Conservation (phyloP, 495 filamentous ascomycete species). For the Penicillium riverlandense region DNA sequence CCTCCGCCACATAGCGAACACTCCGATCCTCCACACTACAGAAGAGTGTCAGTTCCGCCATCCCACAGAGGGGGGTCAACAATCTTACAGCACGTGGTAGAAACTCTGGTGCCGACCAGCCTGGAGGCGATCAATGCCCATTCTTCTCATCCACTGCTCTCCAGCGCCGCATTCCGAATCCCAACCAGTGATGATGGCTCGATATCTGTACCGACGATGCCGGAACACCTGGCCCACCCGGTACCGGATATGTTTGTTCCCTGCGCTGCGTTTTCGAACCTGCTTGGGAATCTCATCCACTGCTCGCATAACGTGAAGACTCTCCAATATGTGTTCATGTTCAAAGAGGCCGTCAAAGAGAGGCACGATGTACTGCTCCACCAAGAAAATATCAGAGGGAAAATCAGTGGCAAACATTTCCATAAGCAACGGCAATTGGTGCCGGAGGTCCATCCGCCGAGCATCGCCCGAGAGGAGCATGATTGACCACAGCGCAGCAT, state of each 20-base stretch:
- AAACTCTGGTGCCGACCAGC: conserved; percentile 68
- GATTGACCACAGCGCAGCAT: conserved; percentile 72
- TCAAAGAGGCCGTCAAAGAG: conserved; percentile 39
- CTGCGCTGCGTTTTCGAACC: conserved; percentile 34
- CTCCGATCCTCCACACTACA: conserved; percentile 61
- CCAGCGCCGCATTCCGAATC: conserved; percentile 49
- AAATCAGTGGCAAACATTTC: conserved; percentile 58
- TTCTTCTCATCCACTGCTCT: conserved; percentile 51
- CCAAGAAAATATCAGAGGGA: conserved; percentile 54
- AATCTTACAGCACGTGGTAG: conserved; percentile 74
- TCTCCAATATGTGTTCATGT: conserved; percentile 40
- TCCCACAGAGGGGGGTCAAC: background rate
- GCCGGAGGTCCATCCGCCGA: conserved; percentile 46
- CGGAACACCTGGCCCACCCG: conserved; percentile 77
- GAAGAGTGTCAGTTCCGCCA: conserved; percentile 1
- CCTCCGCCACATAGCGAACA: conserved; percentile 75
- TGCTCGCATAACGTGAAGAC: conserved; percentile 50
- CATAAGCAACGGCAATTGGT: conserved; percentile 60
- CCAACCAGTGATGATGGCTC: conserved; percentile 83
- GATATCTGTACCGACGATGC: conserved; percentile 74
- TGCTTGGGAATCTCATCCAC: conserved; percentile 55
- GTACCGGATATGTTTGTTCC: conserved; percentile 48
- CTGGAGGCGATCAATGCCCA: conserved; percentile 54
- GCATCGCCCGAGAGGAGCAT: conserved; percentile 49
- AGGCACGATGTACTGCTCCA: conserved; percentile 59